Evolutionary conservation across 805 yeast species (phyloP), one percentile per base, ranked within the genome.

Genomic region (Dipodascus albidus): DNA sequence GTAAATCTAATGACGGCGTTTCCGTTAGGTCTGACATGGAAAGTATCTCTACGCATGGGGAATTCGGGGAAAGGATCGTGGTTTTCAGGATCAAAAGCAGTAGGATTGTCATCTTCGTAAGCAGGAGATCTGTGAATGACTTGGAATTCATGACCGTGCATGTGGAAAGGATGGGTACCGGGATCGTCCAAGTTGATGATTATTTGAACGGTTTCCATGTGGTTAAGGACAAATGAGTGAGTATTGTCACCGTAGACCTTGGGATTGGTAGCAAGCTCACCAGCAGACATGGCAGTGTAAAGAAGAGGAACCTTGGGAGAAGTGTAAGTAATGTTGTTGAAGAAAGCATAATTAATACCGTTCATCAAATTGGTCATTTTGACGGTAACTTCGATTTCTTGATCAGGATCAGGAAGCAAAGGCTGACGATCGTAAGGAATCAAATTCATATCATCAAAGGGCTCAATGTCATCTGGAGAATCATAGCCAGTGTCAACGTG

Each of bases 151-250:
- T 85, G 93, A 52, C 99, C 99, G 73, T 91, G 99, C 66, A 91
- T 73, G 72, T 91, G 99, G 93, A 91, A 91, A 31, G 99, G 98
- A 74, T 91, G 99, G 62, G 77, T 84, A 66, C 98, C 97, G 3
- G 95, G 80, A 69, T 91, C 99, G 56, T 71, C 71, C 70, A 88
- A 90, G 75, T 91, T 91, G 47, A 91, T 64, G 4, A 86, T 85
- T 60, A 91, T 78, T 66, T 91, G 95, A 33, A 91, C 78, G 54
- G 85, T 72, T 62, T 77, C 86, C 63, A 76, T 77, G 61, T 81
- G 74, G 59, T 80, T 78, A 55, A 91, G 71, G 15, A 91, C 87
- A 64, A 77, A 74, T 0, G 96, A 62, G 65, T 90, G 76, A 52
- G 95, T 85, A 72, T 86, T 84, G 52, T 85, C 67, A 62, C 99